Base-by-base conservation (phyloP, 2,329 filamentous ascomycete species). In the Cercospora sojina region DNA sequence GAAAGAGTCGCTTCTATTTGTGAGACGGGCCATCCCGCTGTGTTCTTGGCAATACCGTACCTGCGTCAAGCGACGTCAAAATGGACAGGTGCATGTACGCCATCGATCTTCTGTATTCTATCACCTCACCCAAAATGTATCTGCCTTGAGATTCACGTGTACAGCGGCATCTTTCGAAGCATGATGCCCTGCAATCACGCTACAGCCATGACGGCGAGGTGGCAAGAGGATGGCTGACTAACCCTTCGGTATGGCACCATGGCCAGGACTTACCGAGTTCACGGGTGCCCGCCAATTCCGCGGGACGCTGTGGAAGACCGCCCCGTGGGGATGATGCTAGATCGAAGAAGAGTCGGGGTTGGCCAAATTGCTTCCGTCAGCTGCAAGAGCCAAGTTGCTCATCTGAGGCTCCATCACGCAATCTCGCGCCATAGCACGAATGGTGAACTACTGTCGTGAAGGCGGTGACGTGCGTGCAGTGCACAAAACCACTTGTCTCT, bases 401-500 rank as follows among this genome's bases (percentile, higher is more conserved):
- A 57, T 57, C 25, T 56, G 18, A 56, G 60, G 27, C 25, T 8
- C 35, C 60, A 63, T 63, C 60, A 63, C 60, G 60, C 60, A 57
- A 63, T 63, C 60, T 63, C 31, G 49, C 60, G 51, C 60, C 60
- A 63, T 57, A 55, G 51, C 49, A 56, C 60, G 49, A 63, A 62
- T 38, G 27, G 27, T 35, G 13, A 47, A 62, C 35, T 25, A 55
- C 31, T 23, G 18, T 29, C 18, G 20, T 25, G 59, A 38, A 55
- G 27, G 51, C 25, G 31, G 27, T 53, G 47, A 53, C 47, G 47
- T 53, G 47, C 47, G 23, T n/a, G 23, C 47, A 27, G 12, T 53
- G 47, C 47, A 53, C 23, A 53, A 29, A 53, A 53, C 12, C 23
- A 27, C 47, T 53, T 7, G 5, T 0, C 8, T 8, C 16, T 16